Evolutionary conservation across 2,329 filamentous ascomycete genomes (phyloP).

Genomic region (Capronia epimyces): DNA sequence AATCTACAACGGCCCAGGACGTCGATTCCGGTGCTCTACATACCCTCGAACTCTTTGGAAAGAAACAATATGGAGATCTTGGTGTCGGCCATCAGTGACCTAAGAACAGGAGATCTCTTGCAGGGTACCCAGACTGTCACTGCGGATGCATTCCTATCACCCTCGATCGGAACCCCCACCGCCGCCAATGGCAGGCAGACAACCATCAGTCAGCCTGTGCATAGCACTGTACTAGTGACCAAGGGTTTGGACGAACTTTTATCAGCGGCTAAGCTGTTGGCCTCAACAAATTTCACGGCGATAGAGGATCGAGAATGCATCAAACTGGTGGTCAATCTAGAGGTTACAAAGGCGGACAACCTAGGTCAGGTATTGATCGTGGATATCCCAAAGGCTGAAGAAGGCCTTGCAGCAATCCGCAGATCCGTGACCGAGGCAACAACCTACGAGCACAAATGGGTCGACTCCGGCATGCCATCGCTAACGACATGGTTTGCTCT

Average conservation of each 20-base stretch:
- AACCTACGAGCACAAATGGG: constrained; percentile 70
- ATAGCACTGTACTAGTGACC: constrained; percentile 69
- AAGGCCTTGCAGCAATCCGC: constrained; percentile 63
- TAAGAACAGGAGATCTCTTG: constrained; percentile 19
- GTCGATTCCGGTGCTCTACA: constrained; percentile 50
- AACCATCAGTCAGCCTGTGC: constrained; percentile 72
- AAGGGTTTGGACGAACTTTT: constrained; percentile 64
- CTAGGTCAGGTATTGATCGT: constrained; percentile 45
- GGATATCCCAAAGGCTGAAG: constrained; percentile 57
- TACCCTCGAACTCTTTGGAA: constrained; percentile 53
- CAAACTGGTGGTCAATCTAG: constrained; percentile 55
- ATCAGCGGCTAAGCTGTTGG: constrained; percentile 37
- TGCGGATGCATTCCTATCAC: constrained; percentile 61
- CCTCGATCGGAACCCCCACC: constrained; percentile 63
- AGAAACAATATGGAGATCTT: constrained; percentile 56
- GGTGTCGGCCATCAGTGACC: constrained; percentile 44
- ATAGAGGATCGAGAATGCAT: constrained; percentile 42
- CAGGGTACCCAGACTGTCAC: constrained; percentile 33
- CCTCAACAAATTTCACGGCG: constrained; percentile 33
- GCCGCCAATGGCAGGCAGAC: constrained; percentile 60
- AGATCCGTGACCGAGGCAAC: constrained; percentile 64
- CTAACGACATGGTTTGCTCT: constrained; percentile 59
- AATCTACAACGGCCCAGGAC: constrained; percentile 44
- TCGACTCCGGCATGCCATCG: constrained; percentile 61
- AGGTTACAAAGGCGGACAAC: constrained; percentile 38